Percentiles rank a stretch among this genome's conserved stretches.
Evolutionary conservation across 371 early-diverging fungal genomes (phyloP).

Genomic region (Mucor circinelloides): DNA sequence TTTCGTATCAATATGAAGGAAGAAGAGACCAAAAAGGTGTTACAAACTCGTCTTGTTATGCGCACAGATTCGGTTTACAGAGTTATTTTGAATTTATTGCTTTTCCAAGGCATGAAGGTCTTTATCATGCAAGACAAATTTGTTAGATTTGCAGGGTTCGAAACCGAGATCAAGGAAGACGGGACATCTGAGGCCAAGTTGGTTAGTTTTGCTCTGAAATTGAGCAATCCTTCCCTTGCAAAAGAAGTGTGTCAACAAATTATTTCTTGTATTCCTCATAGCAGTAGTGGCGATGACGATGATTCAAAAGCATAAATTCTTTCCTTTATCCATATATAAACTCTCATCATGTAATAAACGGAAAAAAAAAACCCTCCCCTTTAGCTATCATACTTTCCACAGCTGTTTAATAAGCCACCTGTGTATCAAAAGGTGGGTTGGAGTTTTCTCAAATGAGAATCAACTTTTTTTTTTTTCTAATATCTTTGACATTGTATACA

Average conservation of each 20-base stretch:
- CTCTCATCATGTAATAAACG: neutral
- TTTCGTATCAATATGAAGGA: slow-evolving; percentile 44
- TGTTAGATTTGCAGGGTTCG: slow-evolving; percentile 58
- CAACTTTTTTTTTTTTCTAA: neutral
- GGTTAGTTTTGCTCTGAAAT: slow-evolving; percentile 51
- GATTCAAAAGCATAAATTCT: slow-evolving; percentile 2
- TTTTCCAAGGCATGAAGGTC: slow-evolving; percentile 60
- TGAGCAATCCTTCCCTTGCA: slow-evolving; percentile 22
- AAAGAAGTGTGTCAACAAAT: slow-evolving; percentile 24
- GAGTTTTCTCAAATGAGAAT: neutral
- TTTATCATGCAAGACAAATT: slow-evolving; percentile 59
- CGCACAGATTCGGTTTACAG: slow-evolving; percentile 63
- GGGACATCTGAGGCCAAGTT: slow-evolving; percentile 35
- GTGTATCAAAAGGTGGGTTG: neutral
- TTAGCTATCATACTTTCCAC: no score
- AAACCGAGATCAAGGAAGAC: slow-evolving; percentile 30
- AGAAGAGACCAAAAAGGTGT: slow-evolving; percentile 12
- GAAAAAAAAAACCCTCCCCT: slow-evolving; percentile 1
- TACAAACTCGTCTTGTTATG: slow-evolving; percentile 58
- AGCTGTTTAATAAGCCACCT: neutral
- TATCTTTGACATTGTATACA: neutral
- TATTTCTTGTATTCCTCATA: slow-evolving; percentile 15
- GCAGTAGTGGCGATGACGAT: neutral
- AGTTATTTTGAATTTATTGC: slow-evolving; percentile 57
- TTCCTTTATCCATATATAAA: neutral